phyloP scores from a whole-genome alignment of 495 filamentous ascomycete species.

The Podospora conica region DNA sequence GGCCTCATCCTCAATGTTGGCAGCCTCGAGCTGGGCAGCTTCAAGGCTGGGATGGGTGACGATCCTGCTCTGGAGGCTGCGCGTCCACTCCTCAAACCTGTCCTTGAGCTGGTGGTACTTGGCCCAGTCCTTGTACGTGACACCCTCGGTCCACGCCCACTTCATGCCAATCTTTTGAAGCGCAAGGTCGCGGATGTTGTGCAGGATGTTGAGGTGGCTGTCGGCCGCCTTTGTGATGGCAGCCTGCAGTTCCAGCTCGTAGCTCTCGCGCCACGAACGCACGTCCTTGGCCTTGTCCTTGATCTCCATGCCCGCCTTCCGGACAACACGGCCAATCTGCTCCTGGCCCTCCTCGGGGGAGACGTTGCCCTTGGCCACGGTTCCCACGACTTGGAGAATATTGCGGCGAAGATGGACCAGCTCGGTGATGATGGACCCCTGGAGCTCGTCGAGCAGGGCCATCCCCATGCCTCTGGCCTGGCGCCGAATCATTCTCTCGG shows the following conservation, averaged over 20 bases:
- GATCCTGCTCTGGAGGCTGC: constrained; percentile 67
- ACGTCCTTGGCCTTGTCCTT: constrained; percentile 76
- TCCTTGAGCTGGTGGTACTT: constrained; percentile 82
- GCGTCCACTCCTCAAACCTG: constrained; percentile 77
- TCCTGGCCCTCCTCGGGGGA: constrained; percentile 54
- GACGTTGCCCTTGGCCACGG: constrained; percentile 37
- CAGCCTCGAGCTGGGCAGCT: constrained; percentile 60
- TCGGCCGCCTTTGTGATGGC: constrained; percentile 70
- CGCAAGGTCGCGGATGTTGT: constrained; percentile 77
- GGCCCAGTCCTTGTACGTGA: constrained; percentile 95
- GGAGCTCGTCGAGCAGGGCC: constrained; percentile 60
- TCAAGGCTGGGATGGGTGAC: constrained; percentile 64
- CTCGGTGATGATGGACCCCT: constrained; percentile 56
- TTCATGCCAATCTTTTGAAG: constrained; percentile 95
- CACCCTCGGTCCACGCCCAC: constrained; percentile 93
- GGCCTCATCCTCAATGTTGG: constrained; percentile 63
- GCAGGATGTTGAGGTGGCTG: constrained; percentile 75
- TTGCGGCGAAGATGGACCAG: constrained; percentile 58
- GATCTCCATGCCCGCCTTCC: constrained; percentile 66
- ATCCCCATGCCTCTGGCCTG: constrained; percentile 51
- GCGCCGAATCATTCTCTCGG: constrained; percentile 49
- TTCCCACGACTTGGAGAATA: constrained; percentile 57
- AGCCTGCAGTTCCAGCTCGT: constrained; percentile 59
- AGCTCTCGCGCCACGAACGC: constrained; percentile 69
- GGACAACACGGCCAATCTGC: constrained; percentile 57